A percentile compares a stretch with the other conserved stretches of the same genome.
phyloP scores from a whole-genome alignment of 345 rosid species.

The Leavenworthia alabamica region DNA sequence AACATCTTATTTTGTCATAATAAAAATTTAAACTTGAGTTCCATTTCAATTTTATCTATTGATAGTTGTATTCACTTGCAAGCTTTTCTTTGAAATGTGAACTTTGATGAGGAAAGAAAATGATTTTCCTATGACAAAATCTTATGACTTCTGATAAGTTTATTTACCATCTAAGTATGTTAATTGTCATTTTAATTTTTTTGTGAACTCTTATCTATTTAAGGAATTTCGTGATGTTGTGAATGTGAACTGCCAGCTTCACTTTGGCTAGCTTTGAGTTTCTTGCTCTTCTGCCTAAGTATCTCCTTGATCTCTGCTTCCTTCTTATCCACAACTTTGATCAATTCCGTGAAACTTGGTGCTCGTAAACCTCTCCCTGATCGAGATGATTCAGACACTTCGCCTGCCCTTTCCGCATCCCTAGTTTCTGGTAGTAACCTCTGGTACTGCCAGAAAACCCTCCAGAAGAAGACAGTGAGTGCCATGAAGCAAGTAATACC shows the following conservation, averaged over 20 bases:
- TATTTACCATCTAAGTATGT: slow-evolving; percentile 20
- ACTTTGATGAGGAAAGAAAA: no score
- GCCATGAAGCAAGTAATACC: slow-evolving; percentile 66
- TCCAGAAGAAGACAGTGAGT: slow-evolving; percentile 42
- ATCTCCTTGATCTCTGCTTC: slow-evolving; percentile 52
- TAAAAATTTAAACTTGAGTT: no score
- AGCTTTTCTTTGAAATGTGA: no score
- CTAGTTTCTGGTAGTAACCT: slow-evolving; percentile 40
- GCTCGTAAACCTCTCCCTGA: slow-evolving; percentile 38
- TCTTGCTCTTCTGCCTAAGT: slow-evolving; percentile 47
- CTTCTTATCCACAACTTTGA: slow-evolving; percentile 58
- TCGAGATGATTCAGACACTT: slow-evolving; percentile 44
- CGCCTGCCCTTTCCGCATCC: slow-evolving; percentile 34
- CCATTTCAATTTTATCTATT: no score
- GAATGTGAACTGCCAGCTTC: slow-evolving; percentile 35
- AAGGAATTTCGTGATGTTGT: no score
- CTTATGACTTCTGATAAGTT: slow-evolving; percentile 14
- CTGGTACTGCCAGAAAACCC: slow-evolving; percentile 55
- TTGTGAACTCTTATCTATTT: slow-evolving; percentile 9
- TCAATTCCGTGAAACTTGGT: slow-evolving; percentile 44
- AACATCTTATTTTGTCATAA: no score
- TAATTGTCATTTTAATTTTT: no score
- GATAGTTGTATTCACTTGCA: no score
- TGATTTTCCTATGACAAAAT: slow-evolving; percentile 33
- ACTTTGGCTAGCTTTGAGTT: slow-evolving; percentile 36